Conservation (phyloP, 129 eudicot genomes). For the Pittosporum tobira region DNA sequence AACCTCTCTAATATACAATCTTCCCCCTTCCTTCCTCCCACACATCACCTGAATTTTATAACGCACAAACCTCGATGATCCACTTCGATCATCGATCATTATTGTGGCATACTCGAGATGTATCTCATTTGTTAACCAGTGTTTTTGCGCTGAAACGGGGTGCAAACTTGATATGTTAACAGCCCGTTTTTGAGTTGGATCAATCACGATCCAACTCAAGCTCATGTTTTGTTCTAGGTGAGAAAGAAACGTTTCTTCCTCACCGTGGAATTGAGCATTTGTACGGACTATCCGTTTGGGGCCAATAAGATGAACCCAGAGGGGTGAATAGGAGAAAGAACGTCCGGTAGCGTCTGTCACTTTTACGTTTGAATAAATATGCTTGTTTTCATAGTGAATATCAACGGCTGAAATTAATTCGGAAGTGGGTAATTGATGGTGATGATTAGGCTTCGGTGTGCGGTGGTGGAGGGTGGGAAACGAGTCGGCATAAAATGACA, state of each 20-base stretch:
- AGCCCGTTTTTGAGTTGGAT: constrained; percentile 24
- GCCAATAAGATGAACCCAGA: constrained; percentile 11
- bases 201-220: constrained; percentile 37
- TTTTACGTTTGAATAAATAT: constrained; percentile 10
- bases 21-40: constrained; percentile 17
- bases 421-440: neutral
- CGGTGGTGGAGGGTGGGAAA: constrained; percentile 29
- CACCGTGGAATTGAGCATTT: constrained; percentile 7
- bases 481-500: constrained; percentile 35
- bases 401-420: constrained; percentile 40
- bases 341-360: constrained; percentile 11
- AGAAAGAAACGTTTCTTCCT: constrained; percentile 5
- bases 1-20: constrained; percentile 22
- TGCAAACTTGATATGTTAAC: constrained; percentile 19
- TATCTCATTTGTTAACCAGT: constrained; percentile 32
- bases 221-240: constrained; percentile 11
- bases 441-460: neutral
- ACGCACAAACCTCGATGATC: no score
- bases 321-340: constrained; percentile 17
- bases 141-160: constrained; percentile 24
- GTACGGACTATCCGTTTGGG: neutral
- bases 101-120: constrained; percentile 23
- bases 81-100: constrained; percentile 15
- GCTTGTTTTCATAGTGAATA: constrained; percentile 17
- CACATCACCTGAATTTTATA: no score